A percentile compares a stretch with the other conserved stretches of the same genome.
phyloP scores from a whole-genome alignment of 139 green algal species.

The Bryopsis sp. region DNA sequence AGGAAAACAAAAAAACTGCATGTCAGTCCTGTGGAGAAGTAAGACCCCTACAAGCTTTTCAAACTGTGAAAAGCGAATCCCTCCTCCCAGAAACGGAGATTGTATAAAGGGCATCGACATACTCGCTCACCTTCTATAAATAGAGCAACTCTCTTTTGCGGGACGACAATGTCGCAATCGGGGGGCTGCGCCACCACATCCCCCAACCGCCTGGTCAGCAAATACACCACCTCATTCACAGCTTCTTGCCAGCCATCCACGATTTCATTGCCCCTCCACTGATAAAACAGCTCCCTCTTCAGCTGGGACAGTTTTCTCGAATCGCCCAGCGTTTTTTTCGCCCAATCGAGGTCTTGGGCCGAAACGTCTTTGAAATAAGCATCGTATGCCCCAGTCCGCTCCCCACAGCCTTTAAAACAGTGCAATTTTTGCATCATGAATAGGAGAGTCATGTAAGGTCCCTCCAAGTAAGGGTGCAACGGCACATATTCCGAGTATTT shows the following conservation, averaged over 20 bases:
- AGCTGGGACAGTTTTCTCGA: neutral
- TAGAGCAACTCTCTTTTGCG: neutral
- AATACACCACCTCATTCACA: neutral
- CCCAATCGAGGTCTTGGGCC: neutral
- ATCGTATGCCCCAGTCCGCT: neutral
- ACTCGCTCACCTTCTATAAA: neutral
- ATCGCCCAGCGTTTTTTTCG: neutral
- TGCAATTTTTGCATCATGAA: neutral
- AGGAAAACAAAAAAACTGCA: no score
- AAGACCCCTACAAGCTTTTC: no score
- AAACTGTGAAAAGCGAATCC: no score
- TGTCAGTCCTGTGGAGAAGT: no score
- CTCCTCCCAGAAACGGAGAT: no score
- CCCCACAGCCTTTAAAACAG: neutral
- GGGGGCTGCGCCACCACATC: neutral
- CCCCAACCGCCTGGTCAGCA: neutral
- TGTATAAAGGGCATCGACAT: no score
- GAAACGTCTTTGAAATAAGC: neutral
- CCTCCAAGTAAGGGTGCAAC: neutral
- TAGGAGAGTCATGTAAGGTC: neutral
- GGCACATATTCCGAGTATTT: neutral
- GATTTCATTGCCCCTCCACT: neutral
- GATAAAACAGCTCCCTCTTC: slow-evolving; percentile 1
- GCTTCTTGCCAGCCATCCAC: neutral
- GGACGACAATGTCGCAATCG: neutral